Evolutionary conservation across 2,329 filamentous ascomycete genomes (phyloP).

Genomic region (Decorospora gaudefroyi): DNA sequence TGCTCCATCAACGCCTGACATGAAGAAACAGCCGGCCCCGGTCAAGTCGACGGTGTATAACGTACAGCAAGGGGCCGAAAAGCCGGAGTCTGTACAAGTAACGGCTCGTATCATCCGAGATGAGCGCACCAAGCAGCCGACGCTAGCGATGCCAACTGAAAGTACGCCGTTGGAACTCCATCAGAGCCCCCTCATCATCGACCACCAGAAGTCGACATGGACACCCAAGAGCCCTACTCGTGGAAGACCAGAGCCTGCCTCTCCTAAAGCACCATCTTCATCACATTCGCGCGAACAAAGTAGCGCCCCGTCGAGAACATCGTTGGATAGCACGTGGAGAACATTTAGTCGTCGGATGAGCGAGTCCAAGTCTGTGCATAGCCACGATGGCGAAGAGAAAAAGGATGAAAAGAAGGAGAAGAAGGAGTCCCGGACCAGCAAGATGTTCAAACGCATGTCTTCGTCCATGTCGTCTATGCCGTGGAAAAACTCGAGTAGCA

Average conservation of each 20-base stretch:
- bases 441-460: conserved; percentile 70
- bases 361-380: conserved; percentile 41
- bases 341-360: conserved; percentile 46
- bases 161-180: conserved; percentile 57
- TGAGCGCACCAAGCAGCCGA: conserved; percentile 45
- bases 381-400: conserved; percentile 48
- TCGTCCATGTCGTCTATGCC: conserved; percentile 59
- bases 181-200: conserved; percentile 64
- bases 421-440: conserved; percentile 62
- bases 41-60: conserved; percentile 47
- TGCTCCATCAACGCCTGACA: conserved; percentile 35
- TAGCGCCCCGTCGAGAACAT: conserved; percentile 41
- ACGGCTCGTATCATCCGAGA: conserved; percentile 82
- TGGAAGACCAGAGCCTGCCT: conserved; percentile 39
- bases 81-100: conserved; percentile 81
- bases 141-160: conserved; percentile 54
- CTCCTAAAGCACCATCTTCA: conserved; percentile 39
- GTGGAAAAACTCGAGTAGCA: conserved; percentile 54
- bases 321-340: conserved; percentile 49
- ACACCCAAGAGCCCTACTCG: conserved; percentile 34
- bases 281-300: conserved; percentile 40
- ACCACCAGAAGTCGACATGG: conserved; percentile 58
- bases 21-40: conserved; percentile 27
- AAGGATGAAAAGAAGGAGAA: conserved; percentile 54
- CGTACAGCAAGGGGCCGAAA: conserved; percentile 47